These are phyloP conservation scores for Solanum etuberosum DNA, from an alignment of 257 asterid genomes.

Conservation along the genomic window DNA sequence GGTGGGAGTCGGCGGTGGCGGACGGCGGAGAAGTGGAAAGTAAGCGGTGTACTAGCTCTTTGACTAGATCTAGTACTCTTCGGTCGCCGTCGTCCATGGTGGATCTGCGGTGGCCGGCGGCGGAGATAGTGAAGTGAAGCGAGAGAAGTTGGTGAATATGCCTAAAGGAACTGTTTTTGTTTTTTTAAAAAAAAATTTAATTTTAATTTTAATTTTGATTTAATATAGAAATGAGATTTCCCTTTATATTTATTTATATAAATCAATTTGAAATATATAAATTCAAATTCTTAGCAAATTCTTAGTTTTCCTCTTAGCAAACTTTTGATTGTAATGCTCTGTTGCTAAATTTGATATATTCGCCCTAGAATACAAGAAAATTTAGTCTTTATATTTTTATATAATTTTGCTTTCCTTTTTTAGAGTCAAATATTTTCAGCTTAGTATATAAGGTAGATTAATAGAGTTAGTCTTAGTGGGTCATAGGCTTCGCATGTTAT, in stretches of 20 bases:
- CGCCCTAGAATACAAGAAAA: accelerated
- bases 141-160: not conserved
- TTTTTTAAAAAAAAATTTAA: not conserved
- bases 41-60: slow-evolving; percentile 83
- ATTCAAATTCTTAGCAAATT: not conserved
- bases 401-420: not conserved
- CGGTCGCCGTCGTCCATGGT: slow-evolving; percentile 54
- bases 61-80: slow-evolving; percentile 67
- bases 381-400: not conserved
- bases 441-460: not conserved
- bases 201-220: slow-evolving; percentile 14
- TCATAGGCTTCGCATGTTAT: not conserved
- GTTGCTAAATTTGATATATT: not conserved
- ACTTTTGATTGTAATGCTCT: not conserved
- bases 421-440: accelerated
- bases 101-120: slow-evolving; percentile 1
- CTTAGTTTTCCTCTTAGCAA: not conserved
- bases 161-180: not conserved
- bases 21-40: slow-evolving; percentile 21
- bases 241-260: too few species aligned
- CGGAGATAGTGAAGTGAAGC: not conserved
- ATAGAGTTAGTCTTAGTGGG: not conserved
- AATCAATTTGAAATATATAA: not conserved
- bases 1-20: not conserved
- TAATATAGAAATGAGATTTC: slow-evolving; percentile 14